Evolutionary conservation across 2,329 filamentous ascomycete species (phyloP), one percentile per base, ranked within the genome.

Genomic region (Penicillium expansum): DNA sequence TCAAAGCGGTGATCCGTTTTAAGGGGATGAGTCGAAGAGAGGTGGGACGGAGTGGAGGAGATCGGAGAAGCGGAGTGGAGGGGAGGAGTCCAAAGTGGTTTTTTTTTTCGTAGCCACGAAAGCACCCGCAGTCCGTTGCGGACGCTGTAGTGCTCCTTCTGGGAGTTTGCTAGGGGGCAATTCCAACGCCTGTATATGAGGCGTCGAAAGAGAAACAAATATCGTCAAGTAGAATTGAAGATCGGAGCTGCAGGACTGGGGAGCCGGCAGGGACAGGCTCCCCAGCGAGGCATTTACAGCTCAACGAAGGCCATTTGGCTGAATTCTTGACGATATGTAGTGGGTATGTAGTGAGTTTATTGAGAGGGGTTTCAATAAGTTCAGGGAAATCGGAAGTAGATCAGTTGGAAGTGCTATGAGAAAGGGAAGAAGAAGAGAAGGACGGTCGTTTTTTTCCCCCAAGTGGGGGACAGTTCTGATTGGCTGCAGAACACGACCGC

Each of bases 271-370:
- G 77, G 73, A 73, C 76, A 77, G 76, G 80, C 81, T 85, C 86
- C 87, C 87, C 86, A 92, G 89, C 87, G 86, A 77, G 86, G 84
- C 79, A 84, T 91, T 92, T 92, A 95, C 88, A 93, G 90, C 89
- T 88, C 88, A 90, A 86, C 87, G 87, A 89, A 81, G 82, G 87
- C 86, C 86, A 79, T 79, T 82, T 61, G 85, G 84, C 86, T 60
- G 57, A 87, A 80, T 82, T 82, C 81, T 89, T 86, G 87, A 89
- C 86, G 82, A 87, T 88, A 86, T 85, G 81, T 71, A 11, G 33
- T 39, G 3, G 8, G 8, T 51, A 10, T 33, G 48, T 43, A 35
- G 29, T 52, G 16, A 35, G 11, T 45, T 6, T 22, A 27, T 33
- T 24, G 37, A n/a, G n/a, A 55, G 62, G 55, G 56, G 61, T 50